Base-by-base conservation (phyloP, 352 stramenopile genomes). In the Globisporangium spinosum region DNA sequence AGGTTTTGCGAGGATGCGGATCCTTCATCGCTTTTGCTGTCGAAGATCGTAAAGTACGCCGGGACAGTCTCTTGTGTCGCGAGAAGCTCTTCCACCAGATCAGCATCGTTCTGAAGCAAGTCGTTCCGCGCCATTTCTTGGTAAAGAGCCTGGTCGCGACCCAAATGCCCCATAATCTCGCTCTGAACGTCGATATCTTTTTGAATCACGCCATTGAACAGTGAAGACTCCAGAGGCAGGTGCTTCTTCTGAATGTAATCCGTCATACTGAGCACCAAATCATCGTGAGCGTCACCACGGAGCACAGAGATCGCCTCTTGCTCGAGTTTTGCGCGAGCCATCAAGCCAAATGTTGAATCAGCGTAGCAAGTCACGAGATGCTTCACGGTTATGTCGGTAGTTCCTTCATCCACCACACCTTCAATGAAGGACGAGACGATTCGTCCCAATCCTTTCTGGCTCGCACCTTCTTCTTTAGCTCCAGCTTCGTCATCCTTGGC, bases 171-270 rank as follows among this genome's bases (percentile, higher is more conserved):
- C 83, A 97, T 94, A 57, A 97, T 78, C 2, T 87, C 74, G 38
- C 71, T 74, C 72, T 96, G 81, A 38, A 97, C 58, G 35, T 93
- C 80, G 20, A 91, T 58, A 51, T 85, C 76, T 15, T 76, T 82
- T 38, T 83, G 78, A 3, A 97, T 53, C 38, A 97, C 78, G 38
- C 92, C 92, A 67, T 98, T 98, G 45, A 98, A 91, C 8, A 93
- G 70, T 38, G 85, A 84, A 8, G 74, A 94, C 25, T 84, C 77
- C 20, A 95, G 67, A 25, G 82, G 85, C 34, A 98, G 38, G 58
- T 95, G 85, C 74, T 96, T 97, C 34, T 75, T 64, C n/a, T 82
- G 75, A 45, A 93, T 90, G 35, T 77, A 89, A 12, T 90, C 76
- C 15, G 84, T 95, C 85, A 95, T 95, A 2, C 68, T 74, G 51